These are phyloP conservation scores for Epipyxis sp. DNA, from an alignment of 108 stramenopile species.

Conservation along the genomic window DNA sequence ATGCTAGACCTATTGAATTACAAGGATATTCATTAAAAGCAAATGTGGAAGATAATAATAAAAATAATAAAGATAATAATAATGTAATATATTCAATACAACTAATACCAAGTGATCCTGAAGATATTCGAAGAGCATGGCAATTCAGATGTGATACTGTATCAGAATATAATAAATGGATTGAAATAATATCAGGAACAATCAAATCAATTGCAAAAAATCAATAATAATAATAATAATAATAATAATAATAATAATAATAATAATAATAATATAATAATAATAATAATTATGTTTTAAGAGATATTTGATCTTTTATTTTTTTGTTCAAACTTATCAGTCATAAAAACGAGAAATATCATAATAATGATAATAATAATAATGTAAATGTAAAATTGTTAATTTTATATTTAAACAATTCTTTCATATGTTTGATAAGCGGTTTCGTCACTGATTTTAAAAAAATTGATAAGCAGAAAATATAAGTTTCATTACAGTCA, in stretches of 20 bases:
- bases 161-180: background rate
- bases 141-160: background rate
- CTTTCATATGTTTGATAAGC: too few relatives aligned
- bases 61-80: too few relatives aligned
- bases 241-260: background rate
- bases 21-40: background rate
- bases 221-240: background rate
- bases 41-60: background rate
- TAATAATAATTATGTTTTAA: too few relatives aligned
- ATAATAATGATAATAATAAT: too few relatives aligned
- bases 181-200: background rate
- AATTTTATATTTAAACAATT: too few relatives aligned
- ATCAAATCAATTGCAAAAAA: background rate
- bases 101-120: background rate
- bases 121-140: background rate
- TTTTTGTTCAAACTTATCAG: too few relatives aligned
- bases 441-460: too few relatives aligned
- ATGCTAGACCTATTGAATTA: slow-evolving; percentile 5
- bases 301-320: too few relatives aligned
- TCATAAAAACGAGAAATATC: too few relatives aligned
- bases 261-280: background rate
- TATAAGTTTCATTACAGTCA: too few relatives aligned
- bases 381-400: too few relatives aligned
- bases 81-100: background rate
- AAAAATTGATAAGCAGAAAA: too few relatives aligned